Conservation (phyloP, 306 rosid species). For the Sicyos edulis region DNA sequence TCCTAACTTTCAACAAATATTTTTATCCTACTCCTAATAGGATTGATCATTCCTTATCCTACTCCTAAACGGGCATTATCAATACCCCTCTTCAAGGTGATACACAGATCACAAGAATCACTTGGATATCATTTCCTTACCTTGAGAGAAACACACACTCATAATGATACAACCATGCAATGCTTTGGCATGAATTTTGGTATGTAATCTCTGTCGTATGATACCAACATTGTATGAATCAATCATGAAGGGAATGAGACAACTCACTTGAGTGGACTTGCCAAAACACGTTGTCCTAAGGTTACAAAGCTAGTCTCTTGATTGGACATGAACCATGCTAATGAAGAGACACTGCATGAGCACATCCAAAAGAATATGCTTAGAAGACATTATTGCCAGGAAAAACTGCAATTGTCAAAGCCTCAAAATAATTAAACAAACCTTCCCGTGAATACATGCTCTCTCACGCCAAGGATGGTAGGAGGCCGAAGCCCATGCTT, state of each 20-base stretch:
- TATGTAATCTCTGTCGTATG: not conserved
- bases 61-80: too few relatives aligned
- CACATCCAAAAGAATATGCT: constrained; percentile 20
- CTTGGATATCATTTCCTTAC: not conserved
- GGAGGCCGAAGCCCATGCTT: constrained; percentile 80
- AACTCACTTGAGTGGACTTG: constrained; percentile 88
- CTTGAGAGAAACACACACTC: not conserved
- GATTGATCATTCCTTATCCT: too few relatives aligned
- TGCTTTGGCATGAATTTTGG: not conserved
- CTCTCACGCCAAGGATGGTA: constrained; percentile 92
- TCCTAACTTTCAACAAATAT: too few relatives aligned
- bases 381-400: constrained; percentile 24
- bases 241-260: constrained; percentile 10
- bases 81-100: not conserved
- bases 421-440: constrained; percentile 32
- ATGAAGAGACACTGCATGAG: constrained; percentile 86
- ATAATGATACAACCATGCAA: not conserved
- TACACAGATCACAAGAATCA: not conserved
- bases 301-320: constrained; percentile 99
- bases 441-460: constrained; percentile 97
- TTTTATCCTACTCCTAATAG: too few relatives aligned
- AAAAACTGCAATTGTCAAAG: constrained; percentile 15
- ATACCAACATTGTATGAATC: not conserved
- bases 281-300: constrained; percentile 87
- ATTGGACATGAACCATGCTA: constrained; percentile 99